Base-by-base conservation (phyloP, 2,329 filamentous ascomycete genomes). In the Ceratocystis papillata region DNA sequence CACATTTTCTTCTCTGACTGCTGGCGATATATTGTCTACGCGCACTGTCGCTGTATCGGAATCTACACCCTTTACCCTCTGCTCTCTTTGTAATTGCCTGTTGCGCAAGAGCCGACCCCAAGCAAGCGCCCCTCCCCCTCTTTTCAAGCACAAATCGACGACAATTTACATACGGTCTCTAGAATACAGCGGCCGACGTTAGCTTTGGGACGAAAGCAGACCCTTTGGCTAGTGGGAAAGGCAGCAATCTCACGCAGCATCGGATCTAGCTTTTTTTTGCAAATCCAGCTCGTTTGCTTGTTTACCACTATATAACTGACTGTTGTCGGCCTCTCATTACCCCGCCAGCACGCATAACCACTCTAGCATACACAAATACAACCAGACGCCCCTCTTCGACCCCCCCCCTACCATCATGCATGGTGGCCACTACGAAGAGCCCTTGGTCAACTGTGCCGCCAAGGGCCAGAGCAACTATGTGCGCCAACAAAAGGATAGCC, bases 401-500 rank as follows among this genome's bases (percentile, higher is more conserved):
- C 25, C 50, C 50, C 50, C 25, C 50, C 25, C 55, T 53, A 20
- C 50, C 30, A 66, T 63, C 64, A 67, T 66, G 41, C 50, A 63
- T 55, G 15, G 33, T 33, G 41, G 37, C 37, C 37, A 62, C 30
- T 59, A 20, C 22, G 44, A 20, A 17, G 60, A 68, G 15, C 65
- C 55, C 17, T 65, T 69, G 44, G 66, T 53, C 61, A 79, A 78
- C 69, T 73, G 74, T 45, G 75, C 75, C 44, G 71, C 69, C 12
- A 69, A 72, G 57, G 77, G 76, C 70, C 72, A 73, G 68, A 85
- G 80, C 69, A 80, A 81, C 0, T 85, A 81, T 70, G 83, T 93
- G 55, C 84, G 86, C 66, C 84, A 82, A 62, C 90, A 95, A 74
- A 84, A 86, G 74, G 79, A 87, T 71, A 96, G 95, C 74, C 85